These are phyloP conservation scores for Jaminaea rosea DNA, from an alignment of 1,284 basidiomycete genomes.

Conservation along the genomic window DNA sequence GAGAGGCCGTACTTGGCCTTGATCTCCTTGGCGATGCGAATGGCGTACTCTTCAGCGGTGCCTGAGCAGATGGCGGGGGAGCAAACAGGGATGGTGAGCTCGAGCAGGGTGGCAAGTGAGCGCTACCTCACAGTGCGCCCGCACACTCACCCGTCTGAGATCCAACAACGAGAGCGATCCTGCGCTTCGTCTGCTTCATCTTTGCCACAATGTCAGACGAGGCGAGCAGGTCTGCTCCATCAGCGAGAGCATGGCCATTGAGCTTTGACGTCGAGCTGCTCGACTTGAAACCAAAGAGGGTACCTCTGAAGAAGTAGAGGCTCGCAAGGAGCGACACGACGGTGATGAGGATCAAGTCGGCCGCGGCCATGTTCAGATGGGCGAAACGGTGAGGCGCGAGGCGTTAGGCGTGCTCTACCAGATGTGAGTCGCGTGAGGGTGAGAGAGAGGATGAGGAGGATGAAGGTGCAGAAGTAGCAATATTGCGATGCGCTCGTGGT, in stretches of 20 bases:
- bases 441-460: no score
- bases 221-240: constrained; percentile 9
- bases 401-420: no score
- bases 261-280: constrained; percentile 25
- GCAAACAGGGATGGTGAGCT: background rate
- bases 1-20: constrained; percentile 45
- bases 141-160: background rate
- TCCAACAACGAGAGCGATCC: constrained; percentile 42
- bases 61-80: constrained; percentile 18
- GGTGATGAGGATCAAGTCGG: constrained; percentile 6
- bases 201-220: constrained; percentile 34
- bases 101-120: background rate
- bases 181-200: constrained; percentile 40
- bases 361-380: constrained; percentile 1
- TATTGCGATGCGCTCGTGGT: no score
- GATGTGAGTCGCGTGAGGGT: no score
- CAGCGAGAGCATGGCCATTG: constrained; percentile 14
- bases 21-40: constrained; percentile 44
- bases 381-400: no score
- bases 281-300: constrained; percentile 15
- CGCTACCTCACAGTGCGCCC: background rate
- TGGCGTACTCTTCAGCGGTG: constrained; percentile 45
- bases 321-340: constrained; percentile 23
- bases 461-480: no score
- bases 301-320: constrained; percentile 35